These are phyloP conservation scores for Ophiosphaerella korrae DNA, from an alignment of 2,329 filamentous ascomycete genomes.

Conservation along the genomic window DNA sequence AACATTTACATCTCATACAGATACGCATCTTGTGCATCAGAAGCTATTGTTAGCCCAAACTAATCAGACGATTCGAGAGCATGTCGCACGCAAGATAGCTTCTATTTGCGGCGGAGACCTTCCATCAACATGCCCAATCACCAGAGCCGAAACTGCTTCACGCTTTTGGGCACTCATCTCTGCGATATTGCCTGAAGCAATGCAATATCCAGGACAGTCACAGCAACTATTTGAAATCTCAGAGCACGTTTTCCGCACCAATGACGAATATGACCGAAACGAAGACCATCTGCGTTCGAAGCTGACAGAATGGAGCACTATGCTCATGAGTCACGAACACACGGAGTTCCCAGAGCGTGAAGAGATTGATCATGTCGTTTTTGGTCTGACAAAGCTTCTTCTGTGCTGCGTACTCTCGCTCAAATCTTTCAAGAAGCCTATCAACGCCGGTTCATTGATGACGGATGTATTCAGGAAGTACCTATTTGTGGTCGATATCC, in stretches of 20 bases:
- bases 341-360: constrained; percentile 43
- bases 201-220: constrained; percentile 29
- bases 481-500: constrained; percentile 32
- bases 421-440: constrained; percentile 48
- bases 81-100: constrained; percentile 36
- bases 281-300: constrained; percentile 37
- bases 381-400: constrained; percentile 50
- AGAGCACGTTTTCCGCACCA: constrained; percentile 40
- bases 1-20: constrained; percentile 32
- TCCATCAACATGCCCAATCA: constrained; percentile 39
- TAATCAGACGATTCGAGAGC: constrained; percentile 29
- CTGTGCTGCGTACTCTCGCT: constrained; percentile 44
- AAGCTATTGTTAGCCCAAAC: constrained; percentile 36
- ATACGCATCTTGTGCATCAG: constrained; percentile 33
- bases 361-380: constrained; percentile 42
- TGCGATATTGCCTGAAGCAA: constrained; percentile 33
- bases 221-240: constrained; percentile 44
- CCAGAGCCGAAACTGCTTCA: constrained; percentile 33
- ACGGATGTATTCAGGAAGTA: constrained; percentile 43
- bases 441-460: constrained; percentile 38
- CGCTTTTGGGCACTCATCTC: constrained; percentile 44
- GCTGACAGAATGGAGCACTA: constrained; percentile 37
- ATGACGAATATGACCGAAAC: constrained; percentile 41
- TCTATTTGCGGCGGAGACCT: constrained; percentile 44
- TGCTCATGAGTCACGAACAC: constrained; percentile 42